Conservation (phyloP, 2,329 filamentous ascomycete species). For the Orbilia quercus region DNA sequence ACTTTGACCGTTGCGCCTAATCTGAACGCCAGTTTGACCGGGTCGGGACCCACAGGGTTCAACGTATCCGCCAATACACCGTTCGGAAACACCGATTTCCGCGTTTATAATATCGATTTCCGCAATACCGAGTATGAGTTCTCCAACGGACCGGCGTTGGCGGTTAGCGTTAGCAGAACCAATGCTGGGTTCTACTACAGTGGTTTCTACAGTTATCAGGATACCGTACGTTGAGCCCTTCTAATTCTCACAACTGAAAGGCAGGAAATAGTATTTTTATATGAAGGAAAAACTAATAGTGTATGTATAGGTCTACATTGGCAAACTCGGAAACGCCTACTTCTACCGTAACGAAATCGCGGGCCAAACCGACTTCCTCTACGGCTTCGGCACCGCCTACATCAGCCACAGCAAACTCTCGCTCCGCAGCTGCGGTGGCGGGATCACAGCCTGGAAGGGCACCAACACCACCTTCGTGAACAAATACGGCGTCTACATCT, state of each 20-base stretch:
- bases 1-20: conserved; percentile 70
- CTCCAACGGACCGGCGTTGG: conserved; percentile 70
- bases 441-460: conserved; percentile 73
- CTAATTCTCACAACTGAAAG: too few relatives aligned
- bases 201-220: conserved; percentile 75
- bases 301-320: conserved; percentile 69
- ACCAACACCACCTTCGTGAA: conserved; percentile 74
- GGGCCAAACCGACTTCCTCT: conserved; percentile 76
- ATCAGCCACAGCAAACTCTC: conserved; percentile 69
- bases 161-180: conserved; percentile 71
- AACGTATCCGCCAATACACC: conserved; percentile 72
- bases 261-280: too few relatives aligned
- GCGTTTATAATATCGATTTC: conserved; percentile 75
- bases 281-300: too few relatives aligned
- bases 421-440: conserved; percentile 73
- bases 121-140: conserved; percentile 70
- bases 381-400: conserved; percentile 75
- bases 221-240: conserved; percentile 66
- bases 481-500: conserved; percentile 75
- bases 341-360: conserved; percentile 72
- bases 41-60: conserved; percentile 72
- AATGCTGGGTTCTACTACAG: conserved; percentile 76
- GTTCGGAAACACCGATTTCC: conserved; percentile 73
- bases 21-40: conserved; percentile 72
- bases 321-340: conserved; percentile 75